Conservation (phyloP, 176 grass and related monocot genomes). For the Oryza officinalis region DNA sequence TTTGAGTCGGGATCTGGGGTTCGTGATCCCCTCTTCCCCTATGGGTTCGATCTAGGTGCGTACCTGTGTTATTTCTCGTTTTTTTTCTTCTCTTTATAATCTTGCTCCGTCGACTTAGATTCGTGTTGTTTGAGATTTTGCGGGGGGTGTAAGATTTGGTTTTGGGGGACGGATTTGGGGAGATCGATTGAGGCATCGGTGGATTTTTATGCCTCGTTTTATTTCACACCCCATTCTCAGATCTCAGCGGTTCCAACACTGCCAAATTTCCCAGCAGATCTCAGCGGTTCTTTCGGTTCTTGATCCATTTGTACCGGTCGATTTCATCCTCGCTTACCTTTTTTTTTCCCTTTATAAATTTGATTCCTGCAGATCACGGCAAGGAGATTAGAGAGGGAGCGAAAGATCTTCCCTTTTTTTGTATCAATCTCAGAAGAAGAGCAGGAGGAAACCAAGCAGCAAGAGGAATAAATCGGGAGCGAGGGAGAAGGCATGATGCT, state of each 20-base stretch:
- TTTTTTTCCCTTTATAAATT: conserved; percentile 18
- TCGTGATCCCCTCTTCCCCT: background rate
- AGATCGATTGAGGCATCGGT: conserved; percentile 35
- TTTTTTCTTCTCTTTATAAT: background rate
- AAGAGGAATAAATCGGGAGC: background rate
- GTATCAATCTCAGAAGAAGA: conserved; percentile 33
- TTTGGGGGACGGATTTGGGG: background rate
- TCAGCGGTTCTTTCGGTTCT: conserved; percentile 9
- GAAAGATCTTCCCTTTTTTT: background rate
- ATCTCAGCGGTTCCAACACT: conserved; percentile 21
- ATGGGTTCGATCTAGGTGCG: conserved; percentile 40
- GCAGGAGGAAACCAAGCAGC: conserved; percentile 23
- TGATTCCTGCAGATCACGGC: conserved; percentile 36
- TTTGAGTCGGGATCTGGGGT: conserved; percentile 21
- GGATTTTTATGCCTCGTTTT: conserved; percentile 32
- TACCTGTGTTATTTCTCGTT: background rate
- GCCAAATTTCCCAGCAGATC: conserved; percentile 16
- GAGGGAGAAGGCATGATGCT: conserved; percentile 57
- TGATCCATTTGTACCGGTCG: conserved; percentile 31
- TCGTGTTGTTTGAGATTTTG: background rate
- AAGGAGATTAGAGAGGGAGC: conserved; percentile 27
- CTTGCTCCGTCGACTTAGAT: conserved; percentile 2
- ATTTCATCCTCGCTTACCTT: conserved; percentile 21
- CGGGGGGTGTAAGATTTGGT: conserved; percentile 19
- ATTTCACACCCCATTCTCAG: background rate